phyloP scores from a whole-genome alignment of 2,329 filamentous ascomycete species.

The Geoglossum cookeanum region DNA sequence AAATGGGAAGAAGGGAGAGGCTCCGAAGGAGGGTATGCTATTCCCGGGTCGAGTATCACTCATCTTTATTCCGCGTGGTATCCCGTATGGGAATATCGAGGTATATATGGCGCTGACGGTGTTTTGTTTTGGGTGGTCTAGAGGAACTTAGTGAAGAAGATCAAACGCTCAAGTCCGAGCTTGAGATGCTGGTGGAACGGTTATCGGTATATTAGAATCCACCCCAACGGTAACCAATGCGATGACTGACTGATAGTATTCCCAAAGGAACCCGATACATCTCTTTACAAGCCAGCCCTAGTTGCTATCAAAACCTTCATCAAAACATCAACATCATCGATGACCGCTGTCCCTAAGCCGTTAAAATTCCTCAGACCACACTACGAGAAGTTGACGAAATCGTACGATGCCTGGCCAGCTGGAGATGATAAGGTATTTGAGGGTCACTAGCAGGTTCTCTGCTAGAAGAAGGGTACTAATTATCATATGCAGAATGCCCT shows the following conservation, averaged over 20 bases:
- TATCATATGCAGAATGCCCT: constrained; percentile 38
- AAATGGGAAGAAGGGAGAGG: constrained; percentile 64
- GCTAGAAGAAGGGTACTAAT: not conserved
- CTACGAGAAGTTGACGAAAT: constrained; percentile 71
- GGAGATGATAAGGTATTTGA: constrained; percentile 57
- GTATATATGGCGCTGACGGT: not conserved
- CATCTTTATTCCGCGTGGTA: not conserved
- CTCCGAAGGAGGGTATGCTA: constrained; percentile 38
- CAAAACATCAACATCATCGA: constrained; percentile 97
- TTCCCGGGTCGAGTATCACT: constrained; percentile 12
- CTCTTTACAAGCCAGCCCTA: constrained; percentile 77
- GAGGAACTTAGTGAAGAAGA: constrained; percentile 97
- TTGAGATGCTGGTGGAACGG: constrained; percentile 94
- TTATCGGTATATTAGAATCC: constrained; percentile 44
- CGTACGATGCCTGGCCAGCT: constrained; percentile 77
- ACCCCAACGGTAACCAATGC: not conserved
- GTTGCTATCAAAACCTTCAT: constrained; percentile 97
- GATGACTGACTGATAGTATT: constrained; percentile 5
- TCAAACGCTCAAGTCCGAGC: constrained; percentile 91
- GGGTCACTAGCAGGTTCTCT: not conserved
- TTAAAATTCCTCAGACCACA: constrained; percentile 95
- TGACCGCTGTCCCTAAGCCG: constrained; percentile 97
- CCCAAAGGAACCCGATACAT: constrained; percentile 59
- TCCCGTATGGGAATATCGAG: not conserved
- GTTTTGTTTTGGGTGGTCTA: constrained; percentile 15